phyloP scores from a whole-genome alignment of 1,139 yeast species.

The Dujonia santamariae region DNA sequence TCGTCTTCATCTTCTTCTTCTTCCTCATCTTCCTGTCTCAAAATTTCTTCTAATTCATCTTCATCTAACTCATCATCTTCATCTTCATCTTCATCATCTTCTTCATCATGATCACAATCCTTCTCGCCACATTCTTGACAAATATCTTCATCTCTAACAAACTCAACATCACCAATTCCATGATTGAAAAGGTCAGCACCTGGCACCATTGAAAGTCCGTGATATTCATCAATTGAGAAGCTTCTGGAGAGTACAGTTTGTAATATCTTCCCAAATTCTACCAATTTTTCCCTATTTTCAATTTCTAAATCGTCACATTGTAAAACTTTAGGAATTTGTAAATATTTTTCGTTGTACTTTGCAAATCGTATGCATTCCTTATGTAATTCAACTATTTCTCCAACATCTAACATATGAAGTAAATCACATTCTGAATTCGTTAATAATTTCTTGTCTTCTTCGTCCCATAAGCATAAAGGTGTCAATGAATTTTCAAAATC shows the following conservation, averaged over 20 bases:
- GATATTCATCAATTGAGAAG: slow-evolving; percentile 73
- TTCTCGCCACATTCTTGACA: slow-evolving; percentile 71
- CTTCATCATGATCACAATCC: slow-evolving; percentile 50
- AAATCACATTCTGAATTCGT: slow-evolving; percentile 67
- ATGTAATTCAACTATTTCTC: slow-evolving; percentile 56
- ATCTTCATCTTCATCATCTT: slow-evolving; percentile 26
- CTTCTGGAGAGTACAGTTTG: slow-evolving; percentile 73
- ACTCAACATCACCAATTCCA: slow-evolving; percentile 18
- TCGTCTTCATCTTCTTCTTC: slow-evolving; percentile 22
- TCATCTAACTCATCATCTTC: slow-evolving; percentile 9
- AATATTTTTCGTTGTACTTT: slow-evolving; percentile 16
- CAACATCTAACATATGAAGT: slow-evolving; percentile 58
- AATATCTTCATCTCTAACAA: slow-evolving; percentile 53
- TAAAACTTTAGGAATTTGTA: slow-evolving; percentile 38
- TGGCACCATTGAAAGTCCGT: slow-evolving; percentile 77
- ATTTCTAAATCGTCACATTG: slow-evolving; percentile 7
- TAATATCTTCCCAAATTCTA: slow-evolving; percentile 48
- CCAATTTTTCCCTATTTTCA: slow-evolving; percentile 14
- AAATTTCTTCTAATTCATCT: slow-evolving; percentile 7
- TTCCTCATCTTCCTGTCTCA: slow-evolving; percentile 22
- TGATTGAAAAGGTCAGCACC: slow-evolving; percentile 92
- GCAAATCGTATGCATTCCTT: slow-evolving; percentile 54
- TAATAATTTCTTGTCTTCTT: slow-evolving; percentile 44
- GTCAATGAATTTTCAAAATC: slow-evolving; percentile 31
- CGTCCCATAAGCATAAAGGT: slow-evolving; percentile 70